phyloP scores from a whole-genome alignment of 306 rosid species.

The Quercus ilex region DNA sequence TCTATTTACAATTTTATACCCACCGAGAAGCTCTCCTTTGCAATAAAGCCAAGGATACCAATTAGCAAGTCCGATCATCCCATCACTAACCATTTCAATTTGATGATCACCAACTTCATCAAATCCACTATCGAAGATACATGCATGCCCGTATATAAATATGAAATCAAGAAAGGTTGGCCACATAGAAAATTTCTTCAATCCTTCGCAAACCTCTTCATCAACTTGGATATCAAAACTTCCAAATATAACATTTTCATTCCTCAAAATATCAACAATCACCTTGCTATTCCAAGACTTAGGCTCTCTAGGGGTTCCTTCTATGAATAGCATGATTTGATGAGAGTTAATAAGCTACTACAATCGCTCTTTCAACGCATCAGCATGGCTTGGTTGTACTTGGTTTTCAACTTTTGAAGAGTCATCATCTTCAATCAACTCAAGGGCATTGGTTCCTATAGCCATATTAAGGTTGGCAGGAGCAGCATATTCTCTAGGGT shows the following conservation, averaged over 20 bases:
- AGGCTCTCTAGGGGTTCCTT: constrained; percentile 82
- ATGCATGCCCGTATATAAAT: no score
- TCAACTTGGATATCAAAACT: constrained; percentile 75
- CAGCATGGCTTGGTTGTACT: constrained; percentile 37
- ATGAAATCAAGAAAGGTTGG: constrained; percentile 37
- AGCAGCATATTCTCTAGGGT: constrained; percentile 70
- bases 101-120: no score
- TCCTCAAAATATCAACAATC: constrained; percentile 67
- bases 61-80: no score
- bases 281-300: constrained; percentile 74
- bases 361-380: constrained; percentile 41
- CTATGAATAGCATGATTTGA: constrained; percentile 75
- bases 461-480: constrained; percentile 90
- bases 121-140: no score
- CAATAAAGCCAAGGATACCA: constrained; percentile 74
- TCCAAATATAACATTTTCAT: constrained; percentile 73
- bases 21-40: constrained; percentile 90
- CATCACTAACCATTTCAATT: no score
- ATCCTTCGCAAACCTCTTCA: constrained; percentile 64
- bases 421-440: constrained; percentile 53
- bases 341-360: constrained; percentile 57
- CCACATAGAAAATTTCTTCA: constrained; percentile 88
- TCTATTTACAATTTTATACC: constrained; percentile 75
- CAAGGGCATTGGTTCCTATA: constrained; percentile 60
- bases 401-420: constrained; percentile 44